Conservation (phyloP, 352 stramenopile species). For the Globisporangium parvum region DNA sequence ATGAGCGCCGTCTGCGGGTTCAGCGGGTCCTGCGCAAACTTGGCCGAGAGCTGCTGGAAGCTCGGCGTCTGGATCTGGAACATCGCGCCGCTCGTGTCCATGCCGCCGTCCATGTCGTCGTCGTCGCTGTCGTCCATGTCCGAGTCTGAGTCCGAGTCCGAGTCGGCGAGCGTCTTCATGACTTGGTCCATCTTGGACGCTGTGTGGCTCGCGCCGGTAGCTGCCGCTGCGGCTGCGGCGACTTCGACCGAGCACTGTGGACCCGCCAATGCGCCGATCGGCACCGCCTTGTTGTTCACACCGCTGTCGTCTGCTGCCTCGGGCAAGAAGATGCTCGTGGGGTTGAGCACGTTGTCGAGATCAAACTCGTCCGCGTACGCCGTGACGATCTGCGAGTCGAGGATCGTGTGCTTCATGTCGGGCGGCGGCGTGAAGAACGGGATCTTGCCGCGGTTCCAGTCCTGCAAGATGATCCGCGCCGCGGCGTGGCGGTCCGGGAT, state of each 20-base stretch:
- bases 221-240: conserved; percentile 8
- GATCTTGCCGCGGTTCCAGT: conserved; percentile 91
- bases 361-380: conserved; percentile 63
- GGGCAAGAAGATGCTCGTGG: conserved; percentile 57
- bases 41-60: conserved; percentile 39
- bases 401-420: conserved; percentile 49
- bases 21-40: conserved; percentile 47
- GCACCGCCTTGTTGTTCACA: neutral
- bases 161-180: conserved; percentile 38
- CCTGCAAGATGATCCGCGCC: conserved; percentile 87
- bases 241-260: conserved; percentile 45
- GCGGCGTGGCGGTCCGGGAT: conserved; percentile 92
- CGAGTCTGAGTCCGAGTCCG: conserved; percentile 48
- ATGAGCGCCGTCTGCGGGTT: conserved; percentile 52
- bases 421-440: conserved; percentile 86
- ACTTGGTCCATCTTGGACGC: conserved; percentile 20
- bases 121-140: conserved; percentile 21
- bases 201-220: conserved; percentile 7
- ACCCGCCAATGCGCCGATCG: conserved; percentile 16
- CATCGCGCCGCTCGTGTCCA: conserved; percentile 13
- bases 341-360: conserved; percentile 63
- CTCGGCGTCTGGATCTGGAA: conserved; percentile 19
- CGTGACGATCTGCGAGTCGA: conserved; percentile 61
- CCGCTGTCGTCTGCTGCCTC: conserved; percentile 19
- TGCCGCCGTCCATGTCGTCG: conserved; percentile 24